Base-by-base conservation (phyloP, 2,329 filamentous ascomycete species). In the Aspergillus sp. region DNA sequence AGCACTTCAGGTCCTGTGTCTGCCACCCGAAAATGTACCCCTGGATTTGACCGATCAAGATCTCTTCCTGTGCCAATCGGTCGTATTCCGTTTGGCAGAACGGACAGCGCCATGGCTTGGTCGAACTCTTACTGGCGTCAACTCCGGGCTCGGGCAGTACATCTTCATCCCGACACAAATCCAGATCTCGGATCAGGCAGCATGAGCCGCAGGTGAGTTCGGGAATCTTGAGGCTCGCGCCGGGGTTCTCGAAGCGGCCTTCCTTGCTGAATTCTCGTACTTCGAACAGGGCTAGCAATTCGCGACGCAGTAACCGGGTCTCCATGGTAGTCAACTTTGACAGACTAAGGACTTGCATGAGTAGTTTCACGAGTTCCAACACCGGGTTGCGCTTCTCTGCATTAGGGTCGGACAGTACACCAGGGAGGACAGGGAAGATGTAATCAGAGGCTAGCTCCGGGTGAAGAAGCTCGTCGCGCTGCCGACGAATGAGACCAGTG, bases 271-370 rank as follows among this genome's bases (percentile, higher is more conserved):
- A 99, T 76, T 99, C 95, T 68, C 92, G 90, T 56, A 99, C 88
- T 59, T 99, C 95, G 75, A 99, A 97, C 55, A 98, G 84, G 9
- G 89, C 85, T 0, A 99, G 85, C 0, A 99, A 82, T 62, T 98
- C 94, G 69, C 96, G 96, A 56, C 96, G 88, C 0, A 99, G 83
- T 1, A 96, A 82, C 5, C 95, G 88, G 2, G 92, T 92, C 77
- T 98, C 94, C 51, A 96, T 86, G 0, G 88, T 89, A 69, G 96
- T 95, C 68, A 91, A 91, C 76, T 94, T 95, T 78, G 97, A 95
- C 0, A 99, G 85, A 36, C 87, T 91, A 5, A 99, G 82, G 9
- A 99, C 90, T 74, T 98, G 94, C 87, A 96, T 96, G 47, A 99
- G 85, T 17, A 86, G 87, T 77, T 98, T 99, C 68, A 97, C 92